Percentiles rank a stretch among this genome's conserved stretches.
Conservation (phyloP, 495 filamentous ascomycete genomes). For the Aspergillus nanangensis region DNA sequence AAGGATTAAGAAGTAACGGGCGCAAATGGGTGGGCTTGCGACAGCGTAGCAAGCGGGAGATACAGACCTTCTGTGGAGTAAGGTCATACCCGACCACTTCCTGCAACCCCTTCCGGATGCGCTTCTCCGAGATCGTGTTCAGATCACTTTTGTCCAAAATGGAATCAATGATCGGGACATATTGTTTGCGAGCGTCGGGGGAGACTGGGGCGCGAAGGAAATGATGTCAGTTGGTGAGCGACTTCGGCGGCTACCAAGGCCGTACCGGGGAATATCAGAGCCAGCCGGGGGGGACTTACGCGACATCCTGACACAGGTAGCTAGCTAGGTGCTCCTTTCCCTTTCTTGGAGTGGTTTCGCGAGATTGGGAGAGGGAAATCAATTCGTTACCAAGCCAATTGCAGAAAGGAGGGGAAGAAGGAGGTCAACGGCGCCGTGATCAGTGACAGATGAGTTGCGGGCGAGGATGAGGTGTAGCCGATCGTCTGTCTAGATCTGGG, state of each 20-base stretch:
- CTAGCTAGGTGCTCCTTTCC: too few relatives aligned
- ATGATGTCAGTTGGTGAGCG: constrained; percentile 22
- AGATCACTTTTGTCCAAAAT: constrained; percentile 82
- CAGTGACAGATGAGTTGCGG: constrained; percentile 8
- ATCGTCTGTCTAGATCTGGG: constrained; percentile 20
- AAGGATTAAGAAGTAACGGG: constrained; percentile 1
- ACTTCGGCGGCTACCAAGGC: constrained; percentile 12
- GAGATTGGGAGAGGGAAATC: not conserved
- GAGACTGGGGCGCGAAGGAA: constrained; percentile 48
- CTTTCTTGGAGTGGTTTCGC: not conserved
- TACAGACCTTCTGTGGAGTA: constrained; percentile 74
- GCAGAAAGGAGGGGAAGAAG: not conserved
- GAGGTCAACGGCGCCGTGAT: constrained; percentile 1
- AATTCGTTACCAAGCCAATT: constrained; percentile 11
- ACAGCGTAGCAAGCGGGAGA: constrained; percentile 7
- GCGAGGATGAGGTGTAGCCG: constrained; percentile 16
- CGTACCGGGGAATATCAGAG: constrained; percentile 8
- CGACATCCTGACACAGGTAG: constrained; percentile 35
- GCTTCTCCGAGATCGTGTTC: constrained; percentile 86
- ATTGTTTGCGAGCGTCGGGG: constrained; percentile 61
- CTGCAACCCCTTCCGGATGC: constrained; percentile 82
- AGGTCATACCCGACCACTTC: constrained; percentile 74
- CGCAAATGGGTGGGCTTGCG: constrained; percentile 4
- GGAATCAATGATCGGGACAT: constrained; percentile 83
- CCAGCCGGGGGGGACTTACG: constrained; percentile 34